These are phyloP conservation scores for Tolypocladium sp. DNA, from an alignment of 2,329 filamentous ascomycete species.

Conservation along the genomic window DNA sequence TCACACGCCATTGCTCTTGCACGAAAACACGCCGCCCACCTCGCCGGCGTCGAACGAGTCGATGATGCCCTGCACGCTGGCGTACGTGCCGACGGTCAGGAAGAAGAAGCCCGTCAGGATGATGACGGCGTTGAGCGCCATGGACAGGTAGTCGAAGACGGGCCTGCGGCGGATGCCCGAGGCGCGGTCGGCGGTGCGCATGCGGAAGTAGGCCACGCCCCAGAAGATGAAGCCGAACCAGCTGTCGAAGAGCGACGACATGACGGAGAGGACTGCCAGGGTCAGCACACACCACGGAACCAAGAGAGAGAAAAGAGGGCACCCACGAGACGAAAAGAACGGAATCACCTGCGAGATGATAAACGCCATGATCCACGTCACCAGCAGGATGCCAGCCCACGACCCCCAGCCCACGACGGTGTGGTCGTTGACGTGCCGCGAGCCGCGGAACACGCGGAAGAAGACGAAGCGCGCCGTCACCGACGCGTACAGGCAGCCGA, in stretches of 20 bases:
- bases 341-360: constrained; percentile 89
- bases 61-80: constrained; percentile 64
- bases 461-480: constrained; percentile 87
- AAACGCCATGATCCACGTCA: constrained; percentile 79
- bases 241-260: constrained; percentile 86
- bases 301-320: neutral
- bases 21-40: constrained; percentile 68
- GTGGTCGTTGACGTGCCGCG: constrained; percentile 70
- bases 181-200: constrained; percentile 55
- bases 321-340: constrained; percentile 68
- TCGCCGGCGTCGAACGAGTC: constrained; percentile 56
- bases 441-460: constrained; percentile 76
- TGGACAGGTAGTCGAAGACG: constrained; percentile 41
- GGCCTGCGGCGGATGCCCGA: constrained; percentile 42
- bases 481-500: constrained; percentile 84
- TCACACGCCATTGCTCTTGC: constrained; percentile 57
- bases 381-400: constrained; percentile 63
- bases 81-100: constrained; percentile 73
- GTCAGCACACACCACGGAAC: neutral
- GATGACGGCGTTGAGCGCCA: constrained; percentile 62
- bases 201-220: constrained; percentile 71
- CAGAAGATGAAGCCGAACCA: constrained; percentile 97
- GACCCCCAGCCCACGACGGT: constrained; percentile 71
- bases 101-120: constrained; percentile 74
- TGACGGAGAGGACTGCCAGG: constrained; percentile 50